Evolutionary conservation across 1,284 basidiomycete genomes (phyloP).

Genomic region (Moniliophthora roreri): DNA sequence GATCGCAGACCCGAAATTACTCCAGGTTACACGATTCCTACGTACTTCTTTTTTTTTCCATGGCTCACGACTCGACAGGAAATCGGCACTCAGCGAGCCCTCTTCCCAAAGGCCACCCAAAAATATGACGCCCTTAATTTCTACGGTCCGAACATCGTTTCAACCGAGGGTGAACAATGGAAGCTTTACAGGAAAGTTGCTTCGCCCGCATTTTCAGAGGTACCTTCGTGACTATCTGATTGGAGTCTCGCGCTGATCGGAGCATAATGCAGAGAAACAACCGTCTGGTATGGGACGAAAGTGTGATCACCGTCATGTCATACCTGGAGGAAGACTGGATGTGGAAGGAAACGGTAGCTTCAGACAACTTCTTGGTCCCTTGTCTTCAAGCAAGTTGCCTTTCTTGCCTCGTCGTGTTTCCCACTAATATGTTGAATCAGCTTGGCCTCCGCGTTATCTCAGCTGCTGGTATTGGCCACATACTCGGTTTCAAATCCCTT

Average conservation of each 20-base stretch:
- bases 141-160: slow-evolving; percentile 41
- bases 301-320: slow-evolving; percentile 39
- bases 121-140: slow-evolving; percentile 28
- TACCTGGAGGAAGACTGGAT: slow-evolving; percentile 39
- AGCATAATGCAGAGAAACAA: slow-evolving; percentile 43
- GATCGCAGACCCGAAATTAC: not conserved
- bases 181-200: slow-evolving; percentile 39
- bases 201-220: slow-evolving; percentile 40
- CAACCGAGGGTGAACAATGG: slow-evolving; percentile 44
- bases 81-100: not conserved
- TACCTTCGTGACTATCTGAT: slow-evolving; percentile 13
- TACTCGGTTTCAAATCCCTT: not conserved
- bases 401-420: not conserved
- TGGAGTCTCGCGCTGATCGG: not conserved
- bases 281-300: slow-evolving; percentile 56
- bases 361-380: slow-evolving; percentile 44
- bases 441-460: slow-evolving; percentile 2
- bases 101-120: slow-evolving; percentile 33
- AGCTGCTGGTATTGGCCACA: not conserved
- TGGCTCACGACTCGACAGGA: not conserved
- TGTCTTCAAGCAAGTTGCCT: slow-evolving; percentile 35
- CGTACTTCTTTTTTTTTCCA: not conserved
- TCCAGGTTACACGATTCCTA: not conserved
- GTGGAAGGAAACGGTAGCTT: slow-evolving; percentile 25
- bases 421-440: not conserved